phyloP scores from a whole-genome alignment of 1,139 yeast genomes.

The Candida labiduridarum region DNA sequence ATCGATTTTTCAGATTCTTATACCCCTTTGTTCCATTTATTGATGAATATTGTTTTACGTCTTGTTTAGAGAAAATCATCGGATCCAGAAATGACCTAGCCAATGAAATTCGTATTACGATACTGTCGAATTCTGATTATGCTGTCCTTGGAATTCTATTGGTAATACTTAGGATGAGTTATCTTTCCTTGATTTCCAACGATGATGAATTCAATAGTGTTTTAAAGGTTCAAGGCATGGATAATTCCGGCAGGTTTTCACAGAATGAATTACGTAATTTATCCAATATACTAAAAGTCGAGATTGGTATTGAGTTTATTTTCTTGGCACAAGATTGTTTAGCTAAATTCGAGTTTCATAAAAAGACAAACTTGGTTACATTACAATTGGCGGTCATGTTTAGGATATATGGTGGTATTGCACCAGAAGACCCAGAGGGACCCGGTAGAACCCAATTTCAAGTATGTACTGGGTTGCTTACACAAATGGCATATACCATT shows the following conservation, averaged over 20 bases:
- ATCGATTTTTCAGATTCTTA: constrained; percentile 43
- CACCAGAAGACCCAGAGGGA: constrained; percentile 55
- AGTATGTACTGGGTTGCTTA: constrained; percentile 36
- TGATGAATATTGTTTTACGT: constrained; percentile 36
- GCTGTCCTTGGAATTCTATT: constrained; percentile 27
- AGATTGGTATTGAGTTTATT: constrained; percentile 42
- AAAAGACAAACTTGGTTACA: constrained; percentile 24
- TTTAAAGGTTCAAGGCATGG: constrained; percentile 13
- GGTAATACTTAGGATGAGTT: constrained; percentile 24
- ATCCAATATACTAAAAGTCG: constrained; percentile 43
- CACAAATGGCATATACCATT: constrained; percentile 43
- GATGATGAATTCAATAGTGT: constrained; percentile 26
- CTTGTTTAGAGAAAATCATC: constrained; percentile 20
- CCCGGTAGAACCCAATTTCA: constrained; percentile 50
- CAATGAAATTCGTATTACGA: constrained; percentile 17
- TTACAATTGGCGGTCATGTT: constrained; percentile 49
- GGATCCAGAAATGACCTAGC: constrained; percentile 20
- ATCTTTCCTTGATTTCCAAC: constrained; percentile 32
- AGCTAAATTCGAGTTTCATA: constrained; percentile 25
- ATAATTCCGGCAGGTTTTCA: neutral
- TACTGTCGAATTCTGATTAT: constrained; percentile 22
- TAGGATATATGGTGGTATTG: constrained; percentile 43
- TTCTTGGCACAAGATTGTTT: constrained; percentile 36
- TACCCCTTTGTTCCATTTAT: constrained; percentile 51
- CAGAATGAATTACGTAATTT: constrained; percentile 27